These are phyloP conservation scores for Penicillium glabrum DNA, from an alignment of 2,329 filamentous ascomycete species.

Conservation along the genomic window DNA sequence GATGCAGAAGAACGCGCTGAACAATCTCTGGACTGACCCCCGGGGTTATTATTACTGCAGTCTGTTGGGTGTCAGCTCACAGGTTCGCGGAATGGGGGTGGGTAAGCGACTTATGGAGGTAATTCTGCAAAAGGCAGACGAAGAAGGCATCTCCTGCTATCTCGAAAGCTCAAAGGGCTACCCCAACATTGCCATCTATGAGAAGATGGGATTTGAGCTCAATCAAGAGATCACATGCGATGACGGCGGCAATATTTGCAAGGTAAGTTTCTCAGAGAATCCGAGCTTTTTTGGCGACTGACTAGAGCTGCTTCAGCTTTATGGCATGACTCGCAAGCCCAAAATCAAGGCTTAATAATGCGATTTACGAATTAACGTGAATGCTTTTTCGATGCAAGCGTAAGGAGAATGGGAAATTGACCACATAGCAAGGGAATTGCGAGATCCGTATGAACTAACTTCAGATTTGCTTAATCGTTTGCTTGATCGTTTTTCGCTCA, in stretches of 20 bases:
- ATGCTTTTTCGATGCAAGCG: not conserved
- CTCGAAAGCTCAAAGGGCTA: conserved; percentile 67
- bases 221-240: conserved; percentile 66
- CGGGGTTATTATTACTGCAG: conserved; percentile 75
- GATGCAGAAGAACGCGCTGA: conserved; percentile 62
- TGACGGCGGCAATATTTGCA: conserved; percentile 59
- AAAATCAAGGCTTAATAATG: conserved; percentile 10
- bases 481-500: not conserved
- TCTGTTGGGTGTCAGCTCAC: conserved; percentile 67
- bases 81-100: conserved; percentile 65
- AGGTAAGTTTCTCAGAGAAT: conserved; percentile 34
- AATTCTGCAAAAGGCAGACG: conserved; percentile 64
- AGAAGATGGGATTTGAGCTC: conserved; percentile 66
- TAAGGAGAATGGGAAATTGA: not conserved
- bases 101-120: conserved; percentile 64
- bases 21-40: conserved; percentile 63
- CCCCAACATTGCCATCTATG: conserved; percentile 71
- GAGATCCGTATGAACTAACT: not conserved
- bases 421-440: not conserved
- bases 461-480: not conserved
- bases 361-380: not conserved
- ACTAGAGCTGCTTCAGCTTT: conserved; percentile 13
- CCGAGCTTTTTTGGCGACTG: conserved; percentile 1
- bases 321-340: conserved; percentile 25
- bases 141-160: conserved; percentile 65